Conservation (phyloP, 441 rosid genomes). For the Erodium moschatum region DNA sequence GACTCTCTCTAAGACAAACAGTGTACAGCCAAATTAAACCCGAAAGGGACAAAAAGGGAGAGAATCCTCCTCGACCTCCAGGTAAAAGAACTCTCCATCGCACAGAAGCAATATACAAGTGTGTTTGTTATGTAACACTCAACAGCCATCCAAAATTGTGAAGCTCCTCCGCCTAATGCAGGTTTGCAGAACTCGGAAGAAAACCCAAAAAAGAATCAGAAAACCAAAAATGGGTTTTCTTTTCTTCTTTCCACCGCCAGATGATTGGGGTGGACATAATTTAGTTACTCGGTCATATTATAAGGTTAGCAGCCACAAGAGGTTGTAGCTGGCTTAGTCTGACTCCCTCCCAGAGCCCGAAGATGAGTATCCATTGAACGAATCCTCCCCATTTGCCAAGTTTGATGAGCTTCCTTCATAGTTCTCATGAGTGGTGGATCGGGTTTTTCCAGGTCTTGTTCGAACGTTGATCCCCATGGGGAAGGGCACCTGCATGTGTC, state of each 20-base stretch:
- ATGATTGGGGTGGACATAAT: slow-evolving; percentile 18
- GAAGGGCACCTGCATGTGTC: slow-evolving; percentile 45
- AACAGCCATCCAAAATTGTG: slow-evolving; percentile 35
- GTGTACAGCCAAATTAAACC: slow-evolving; percentile 5
- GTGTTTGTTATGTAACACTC: slow-evolving; percentile 14
- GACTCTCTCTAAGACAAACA: background rate
- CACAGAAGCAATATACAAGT: slow-evolving; percentile 19
- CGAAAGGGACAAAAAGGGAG: background rate
- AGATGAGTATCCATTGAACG: slow-evolving; percentile 26
- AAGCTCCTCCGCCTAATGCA: slow-evolving; percentile 26
- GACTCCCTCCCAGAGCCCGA: slow-evolving; percentile 4
- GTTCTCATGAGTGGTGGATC: slow-evolving; percentile 21
- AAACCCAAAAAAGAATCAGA: background rate
- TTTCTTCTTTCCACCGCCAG: background rate
- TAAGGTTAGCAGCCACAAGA: slow-evolving; percentile 34
- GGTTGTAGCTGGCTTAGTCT: slow-evolving; percentile 24
- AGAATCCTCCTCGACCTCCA: background rate
- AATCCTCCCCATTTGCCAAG: slow-evolving; percentile 30
- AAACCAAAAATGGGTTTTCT: background rate
- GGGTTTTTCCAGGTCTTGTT: slow-evolving; percentile 40
- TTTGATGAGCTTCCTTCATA: slow-evolving; percentile 20
- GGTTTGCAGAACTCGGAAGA: slow-evolving; percentile 18
- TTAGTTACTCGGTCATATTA: slow-evolving; percentile 19
- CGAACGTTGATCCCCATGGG: slow-evolving; percentile 51
- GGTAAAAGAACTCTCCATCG: slow-evolving; percentile 5